Evolutionary conservation across 345 rosid genomes (phyloP).

Genomic region (Populus simonii): DNA sequence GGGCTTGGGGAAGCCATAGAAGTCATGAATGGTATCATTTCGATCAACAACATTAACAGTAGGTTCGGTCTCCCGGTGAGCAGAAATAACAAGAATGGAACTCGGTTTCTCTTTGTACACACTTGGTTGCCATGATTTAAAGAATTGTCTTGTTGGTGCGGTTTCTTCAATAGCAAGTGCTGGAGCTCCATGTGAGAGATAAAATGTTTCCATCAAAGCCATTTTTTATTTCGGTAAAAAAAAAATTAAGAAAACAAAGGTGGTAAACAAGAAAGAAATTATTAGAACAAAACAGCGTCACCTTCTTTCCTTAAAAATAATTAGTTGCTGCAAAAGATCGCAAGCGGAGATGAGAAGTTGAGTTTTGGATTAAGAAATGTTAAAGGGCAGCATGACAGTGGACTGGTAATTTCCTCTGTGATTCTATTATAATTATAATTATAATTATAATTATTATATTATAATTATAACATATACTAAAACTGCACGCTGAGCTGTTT

Average conservation of each 20-base stretch:
- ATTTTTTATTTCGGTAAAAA: not conserved
- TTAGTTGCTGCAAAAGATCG: not conserved
- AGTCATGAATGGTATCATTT: conserved; percentile 74
- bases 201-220: conserved; percentile 51
- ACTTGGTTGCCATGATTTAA: conserved; percentile 50
- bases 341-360: not conserved
- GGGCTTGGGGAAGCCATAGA: conserved; percentile 65
- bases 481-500: no score
- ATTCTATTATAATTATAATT: no score
- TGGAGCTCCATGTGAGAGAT: conserved; percentile 81
- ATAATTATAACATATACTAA: no score
- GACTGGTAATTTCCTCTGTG: no score
- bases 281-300: not conserved
- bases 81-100: conserved; percentile 71
- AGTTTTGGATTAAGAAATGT: no score
- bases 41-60: conserved; percentile 53
- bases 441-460: no score
- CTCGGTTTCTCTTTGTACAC: conserved; percentile 45
- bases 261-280: no score
- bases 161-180: conserved; percentile 67
- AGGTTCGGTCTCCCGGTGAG: conserved; percentile 86
- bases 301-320: not conserved
- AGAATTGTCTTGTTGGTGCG: conserved; percentile 60
- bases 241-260: not conserved
- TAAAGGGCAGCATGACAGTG: no score